A percentile compares a stretch with the other conserved stretches of the same genome.
Evolutionary conservation across 2,329 filamentous ascomycete species (phyloP).

Genomic region (Fusarium lateritium): DNA sequence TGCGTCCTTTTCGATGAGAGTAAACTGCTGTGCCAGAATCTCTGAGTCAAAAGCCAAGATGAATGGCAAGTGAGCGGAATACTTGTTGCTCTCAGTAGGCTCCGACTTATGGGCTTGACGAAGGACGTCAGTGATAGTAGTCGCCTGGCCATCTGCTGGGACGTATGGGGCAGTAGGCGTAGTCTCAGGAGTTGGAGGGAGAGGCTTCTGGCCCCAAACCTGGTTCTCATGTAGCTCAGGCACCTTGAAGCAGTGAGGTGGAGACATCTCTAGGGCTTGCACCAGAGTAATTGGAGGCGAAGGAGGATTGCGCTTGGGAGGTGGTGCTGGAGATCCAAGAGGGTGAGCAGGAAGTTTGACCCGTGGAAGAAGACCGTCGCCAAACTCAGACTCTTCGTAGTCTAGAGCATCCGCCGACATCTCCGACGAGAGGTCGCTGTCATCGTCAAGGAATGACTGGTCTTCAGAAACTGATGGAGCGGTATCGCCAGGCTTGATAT

Average conservation of each 20-base stretch:
- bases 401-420: conserved; percentile 67
- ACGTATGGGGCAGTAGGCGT: conserved; percentile 61
- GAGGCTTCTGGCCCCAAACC: conserved; percentile 46
- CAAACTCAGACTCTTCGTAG: conserved; percentile 59
- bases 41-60: conserved; percentile 86
- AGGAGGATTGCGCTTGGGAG: conserved; percentile 52
- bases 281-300: conserved; percentile 49
- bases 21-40: conserved; percentile 85
- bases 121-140: conserved; percentile 55
- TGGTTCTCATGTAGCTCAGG: conserved; percentile 48
- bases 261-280: conserved; percentile 49
- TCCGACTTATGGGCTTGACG: conserved; percentile 54
- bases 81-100: conserved; percentile 54
- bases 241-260: conserved; percentile 42
- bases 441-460: conserved; percentile 66
- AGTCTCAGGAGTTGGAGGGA: conserved; percentile 62
- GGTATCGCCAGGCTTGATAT: conserved; percentile 56
- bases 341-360: conserved; percentile 54
- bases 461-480: conserved; percentile 51
- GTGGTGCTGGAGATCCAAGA: conserved; percentile 51
- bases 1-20: conserved; percentile 87
- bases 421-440: conserved; percentile 74
- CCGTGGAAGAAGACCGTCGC: conserved; percentile 32
- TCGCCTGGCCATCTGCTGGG: conserved; percentile 45
- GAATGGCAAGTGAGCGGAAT: conserved; percentile 79